Evolutionary conservation across 108 stramenopile species (phyloP), one percentile per base, ranked within the genome.

Genomic region (Chaetoceros tenuissimus): DNA sequence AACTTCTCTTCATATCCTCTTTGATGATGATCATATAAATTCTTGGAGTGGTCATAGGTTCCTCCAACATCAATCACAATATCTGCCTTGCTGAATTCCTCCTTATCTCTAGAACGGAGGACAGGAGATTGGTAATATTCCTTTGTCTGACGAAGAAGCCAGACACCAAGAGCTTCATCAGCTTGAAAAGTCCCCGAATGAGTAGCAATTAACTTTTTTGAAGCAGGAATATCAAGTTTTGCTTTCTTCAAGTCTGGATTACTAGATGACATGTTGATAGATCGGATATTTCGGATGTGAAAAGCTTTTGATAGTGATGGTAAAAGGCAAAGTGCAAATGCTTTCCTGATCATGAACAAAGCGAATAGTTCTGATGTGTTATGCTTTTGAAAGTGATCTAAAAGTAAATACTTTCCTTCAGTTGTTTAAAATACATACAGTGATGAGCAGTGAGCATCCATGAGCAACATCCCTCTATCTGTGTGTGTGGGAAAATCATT

Each of bases 21-120:
- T 80, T 99, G 97, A 74, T 99, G 99, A 63, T 99, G 99, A 79
- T 99, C 99, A 66, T 94, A 99, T 25, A 88, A 77, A 51, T 66
- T 54, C 25, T 63, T 68, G 18, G 59, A 53, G 53, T 96, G 84
- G 71, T 98, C 94, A 71, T 97, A 99, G 0, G 78, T 63, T 0
- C 96, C 99, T 0, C 96, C 96, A 0, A 99, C 99, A 69, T 99
- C 99, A 26, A 99, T 82, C 20, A 99, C 95, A 51, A 97, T 95
- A 62, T 93, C 80, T 18, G 84, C 79, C 16, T 74, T 60, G 19
- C 82, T 81, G 23, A 99, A 72, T 29, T 82, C 78, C 24, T 77
- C 63, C 2, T 55, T 31, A 58, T 96, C 94, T 21, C 99, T 79
- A 10, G 90, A 83, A 18, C 99, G 92, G 3, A 97, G 75, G 22